Conservation (phyloP, 129 eudicot species). For the Smallanthus sonchifolius region DNA sequence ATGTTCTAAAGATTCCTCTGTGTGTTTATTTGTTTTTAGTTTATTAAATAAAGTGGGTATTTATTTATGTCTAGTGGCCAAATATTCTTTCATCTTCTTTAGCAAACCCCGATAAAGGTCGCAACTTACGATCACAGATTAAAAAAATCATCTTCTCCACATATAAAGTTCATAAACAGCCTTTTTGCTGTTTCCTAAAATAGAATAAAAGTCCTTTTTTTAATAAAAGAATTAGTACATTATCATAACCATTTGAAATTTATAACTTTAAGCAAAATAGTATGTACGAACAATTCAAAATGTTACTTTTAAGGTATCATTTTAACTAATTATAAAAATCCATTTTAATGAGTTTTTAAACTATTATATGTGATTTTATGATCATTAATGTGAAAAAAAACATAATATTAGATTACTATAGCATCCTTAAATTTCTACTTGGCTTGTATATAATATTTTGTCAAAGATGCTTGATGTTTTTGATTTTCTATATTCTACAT, state of each 20-base stretch:
- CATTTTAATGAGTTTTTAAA: background rate
- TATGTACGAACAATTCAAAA: background rate
- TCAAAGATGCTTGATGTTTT: too few species aligned
- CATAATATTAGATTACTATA: too few species aligned
- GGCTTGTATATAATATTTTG: too few species aligned
- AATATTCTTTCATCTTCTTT: slow-evolving; percentile 44
- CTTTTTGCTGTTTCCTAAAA: slow-evolving; percentile 30
- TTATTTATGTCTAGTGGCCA: slow-evolving; percentile 12
- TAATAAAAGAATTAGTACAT: slow-evolving; percentile 20
- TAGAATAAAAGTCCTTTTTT: background rate
- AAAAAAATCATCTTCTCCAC: slow-evolving; percentile 37
- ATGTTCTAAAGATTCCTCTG: slow-evolving; percentile 44
- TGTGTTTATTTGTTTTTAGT: slow-evolving; percentile 7
- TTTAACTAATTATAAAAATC: background rate
- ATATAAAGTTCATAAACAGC: slow-evolving; percentile 49
- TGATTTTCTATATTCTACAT: too few species aligned
- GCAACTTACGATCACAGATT: slow-evolving; percentile 14
- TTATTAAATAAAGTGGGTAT: slow-evolving; percentile 10
- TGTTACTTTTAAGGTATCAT: slow-evolving; percentile 1
- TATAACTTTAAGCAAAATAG: background rate
- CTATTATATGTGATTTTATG: background rate
- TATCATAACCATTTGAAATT: slow-evolving; percentile 14
- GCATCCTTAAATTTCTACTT: too few species aligned
- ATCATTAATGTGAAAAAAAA: too few species aligned
- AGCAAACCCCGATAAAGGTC: slow-evolving; percentile 45